Base-by-base conservation (phyloP, 1,284 basidiomycete genomes). In the Ganoderma multipileum region DNA sequence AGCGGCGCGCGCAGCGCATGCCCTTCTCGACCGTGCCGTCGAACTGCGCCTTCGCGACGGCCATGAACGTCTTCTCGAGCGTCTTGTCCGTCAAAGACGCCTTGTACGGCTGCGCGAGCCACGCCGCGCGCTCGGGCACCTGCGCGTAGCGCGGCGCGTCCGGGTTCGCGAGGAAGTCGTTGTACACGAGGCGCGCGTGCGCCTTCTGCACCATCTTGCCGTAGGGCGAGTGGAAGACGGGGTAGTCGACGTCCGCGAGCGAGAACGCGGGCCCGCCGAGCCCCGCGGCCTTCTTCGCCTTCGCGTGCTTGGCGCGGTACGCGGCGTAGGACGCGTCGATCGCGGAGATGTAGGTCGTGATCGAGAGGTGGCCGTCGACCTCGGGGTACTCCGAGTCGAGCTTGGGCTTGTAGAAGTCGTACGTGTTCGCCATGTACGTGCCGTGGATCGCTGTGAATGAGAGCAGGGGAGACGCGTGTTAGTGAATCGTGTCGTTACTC, bases 171-270 rank as follows among this genome's bases (percentile, higher is more conserved):
- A 96, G 84, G 86, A 95, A 99, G 85, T 99, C 97, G 80, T 97
- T 95, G 87, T 90, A 97, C 75, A 93, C 82, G 77, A 99, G 83
- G 70, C 97, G 94, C n/a, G 94, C 97, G 81, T 97, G 92, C 57
- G 95, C 96, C 85, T 99, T 99, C 82, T 98, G 95, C 61, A 98
- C 96, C 80, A 98, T 95, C 86, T 99, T 99, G 83, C 96, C 96
- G 83, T 99, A 99, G 1, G 97, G 97, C 74, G 89, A 90, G 87
- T 98, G 96, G 89, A 97, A 95, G 78, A 97, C 90, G 72, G 93
- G 88, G 80, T 94, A 97, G 84, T 98, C 95, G 79, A 96, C 88
- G 77, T 92, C 88, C 70, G 91, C 89, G 54, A 96, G 86, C 54
- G 92, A 92, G 83, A 94, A 90, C 9, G 80, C 71, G 9, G 83